Evolutionary conservation across 2,329 filamentous ascomycete genomes (phyloP).

Genomic region (Beauveria scarabaeidicola): DNA sequence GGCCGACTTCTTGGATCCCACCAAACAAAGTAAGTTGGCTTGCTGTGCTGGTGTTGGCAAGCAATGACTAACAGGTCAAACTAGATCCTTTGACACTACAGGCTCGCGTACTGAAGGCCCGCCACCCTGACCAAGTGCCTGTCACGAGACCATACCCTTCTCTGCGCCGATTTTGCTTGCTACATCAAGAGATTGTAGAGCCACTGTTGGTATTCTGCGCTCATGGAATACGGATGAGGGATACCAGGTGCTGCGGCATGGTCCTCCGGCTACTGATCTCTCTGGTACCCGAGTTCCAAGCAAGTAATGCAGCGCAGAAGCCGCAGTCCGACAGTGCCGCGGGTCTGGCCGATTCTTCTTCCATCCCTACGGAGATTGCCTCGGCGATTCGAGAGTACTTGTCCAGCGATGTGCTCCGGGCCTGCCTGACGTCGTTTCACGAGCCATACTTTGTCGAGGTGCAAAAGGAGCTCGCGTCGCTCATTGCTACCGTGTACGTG

Average conservation of each 20-base stretch:
- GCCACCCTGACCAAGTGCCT: conserved; percentile 14
- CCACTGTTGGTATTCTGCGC: conserved; percentile 87
- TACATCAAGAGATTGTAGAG: conserved; percentile 69
- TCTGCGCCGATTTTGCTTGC: conserved; percentile 75
- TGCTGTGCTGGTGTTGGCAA: background rate
- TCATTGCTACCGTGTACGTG: conserved; percentile 79
- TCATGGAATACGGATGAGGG: conserved; percentile 80
- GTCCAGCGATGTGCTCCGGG: conserved; percentile 77
- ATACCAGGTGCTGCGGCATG: conserved; percentile 78
- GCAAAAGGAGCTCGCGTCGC: conserved; percentile 79
- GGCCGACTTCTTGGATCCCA: conserved; percentile 76
- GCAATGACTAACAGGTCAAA: background rate
- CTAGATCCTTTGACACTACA: conserved; percentile 25
- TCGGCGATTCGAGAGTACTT: conserved; percentile 80
- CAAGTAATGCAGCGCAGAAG: conserved; percentile 22
- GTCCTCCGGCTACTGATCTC: conserved; percentile 81
- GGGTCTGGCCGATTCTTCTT: conserved; percentile 27
- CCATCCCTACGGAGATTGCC: conserved; percentile 45
- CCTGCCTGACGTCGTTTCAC: conserved; percentile 82
- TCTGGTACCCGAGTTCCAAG: conserved; percentile 68
- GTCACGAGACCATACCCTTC: conserved; percentile 40
- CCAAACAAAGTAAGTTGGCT: conserved; percentile 47
- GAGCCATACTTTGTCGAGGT: conserved; percentile 96
- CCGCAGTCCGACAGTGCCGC: conserved; percentile 5
- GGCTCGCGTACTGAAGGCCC: conserved; percentile 16